Evolutionary conservation across 306 rosid species (phyloP), one percentile per base, ranked within the genome.

Genomic region (Cicer yamashitae): DNA sequence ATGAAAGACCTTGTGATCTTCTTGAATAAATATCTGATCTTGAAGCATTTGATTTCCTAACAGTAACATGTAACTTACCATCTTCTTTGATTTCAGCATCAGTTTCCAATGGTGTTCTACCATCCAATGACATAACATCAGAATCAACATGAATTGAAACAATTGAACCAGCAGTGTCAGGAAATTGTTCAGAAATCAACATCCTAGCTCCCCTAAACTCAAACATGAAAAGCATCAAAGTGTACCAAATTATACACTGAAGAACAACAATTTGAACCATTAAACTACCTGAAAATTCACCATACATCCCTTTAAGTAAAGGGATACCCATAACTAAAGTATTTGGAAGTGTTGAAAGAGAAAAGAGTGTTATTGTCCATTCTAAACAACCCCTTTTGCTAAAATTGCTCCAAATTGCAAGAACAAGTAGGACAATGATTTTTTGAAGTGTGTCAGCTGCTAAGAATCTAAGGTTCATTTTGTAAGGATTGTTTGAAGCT

Each of bases 251-350:
- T 39, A 93, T 91, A 70, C 98, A 91, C 15, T 94, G 98, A 30
- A 94, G 94, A 7, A 94, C 97, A 43, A 94, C 98, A 73, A 94
- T 90, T 60, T 93, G 98, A 10, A 93, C 97, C 98, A 93, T 93
- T 5, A 93, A 60, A 25, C 91, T 88, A n/a, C 93, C 96, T 2
- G 96, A 91, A 69, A 81, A 87, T 0, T 91, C 97, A 11, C 98
- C 98, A 58, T 91, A 93, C 98, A 93, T 93, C 13, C 94, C 98
- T 71, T 88, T 89, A 34, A 93, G 96, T 25, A 93, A 52, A 12
- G 98, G 96, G 25, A 91, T 93, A 0, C 98, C 98, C 97, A 93
- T 91, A 15, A 93, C 97, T 10, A 93, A 77, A 10, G 98, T 91
- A 87, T 93, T 93, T 37, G 98, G 98, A 9, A 93, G 86, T 6